Base-by-base conservation (phyloP, 2,329 filamentous ascomycete species). In the Nemania sp. region DNA sequence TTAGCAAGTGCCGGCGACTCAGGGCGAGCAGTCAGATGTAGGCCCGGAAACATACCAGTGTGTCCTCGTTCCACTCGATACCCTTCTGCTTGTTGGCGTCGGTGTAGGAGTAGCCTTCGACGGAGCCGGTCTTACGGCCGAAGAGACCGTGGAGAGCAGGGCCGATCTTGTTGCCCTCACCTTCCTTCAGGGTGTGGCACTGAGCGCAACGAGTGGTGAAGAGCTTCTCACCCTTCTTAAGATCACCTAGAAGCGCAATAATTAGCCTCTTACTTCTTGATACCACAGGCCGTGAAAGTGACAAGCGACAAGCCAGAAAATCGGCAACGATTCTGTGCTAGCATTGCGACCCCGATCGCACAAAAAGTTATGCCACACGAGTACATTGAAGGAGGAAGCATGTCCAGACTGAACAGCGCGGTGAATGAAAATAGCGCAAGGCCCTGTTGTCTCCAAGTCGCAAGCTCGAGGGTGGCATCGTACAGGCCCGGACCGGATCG, bases 21-120 rank as follows among this genome's bases (percentile, higher is more conserved):
- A n/a, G n/a, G n/a, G n/a, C n/a, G 2, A 20, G 8, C 5, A 30
- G 5, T 15, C 26, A 20, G n/a, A 14, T 44, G 26, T 11, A 43
- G 28, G 34, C 34, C 51, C 63, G 66, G 19, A 23, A 49, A 73
- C 83, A 55, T 83, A 93, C 89, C 69, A 99, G 84, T 77, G 90
- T 89, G 64, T 86, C 76, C 73, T 96, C 86, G 67, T 91, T 79
- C 94, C 94, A 99, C 69, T 78, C 82, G 68, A 99, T 86, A 70
- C 88, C 92, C 83, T 96, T 96, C 73, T 88, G 80, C 89, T 97
- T 97, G 90, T 99, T 99, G 84, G 93, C 94, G 73, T 99, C 94
- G 77, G 94, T 96, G 87, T 97, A 99, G 73, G 91, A 81, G 86
- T 89, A 99, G 66, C 94, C 93, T 41, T 91, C 88, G 68, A 95